Conservation (phyloP, 2,329 filamentous ascomycete species). For the Talaromyces amestolkiae region DNA sequence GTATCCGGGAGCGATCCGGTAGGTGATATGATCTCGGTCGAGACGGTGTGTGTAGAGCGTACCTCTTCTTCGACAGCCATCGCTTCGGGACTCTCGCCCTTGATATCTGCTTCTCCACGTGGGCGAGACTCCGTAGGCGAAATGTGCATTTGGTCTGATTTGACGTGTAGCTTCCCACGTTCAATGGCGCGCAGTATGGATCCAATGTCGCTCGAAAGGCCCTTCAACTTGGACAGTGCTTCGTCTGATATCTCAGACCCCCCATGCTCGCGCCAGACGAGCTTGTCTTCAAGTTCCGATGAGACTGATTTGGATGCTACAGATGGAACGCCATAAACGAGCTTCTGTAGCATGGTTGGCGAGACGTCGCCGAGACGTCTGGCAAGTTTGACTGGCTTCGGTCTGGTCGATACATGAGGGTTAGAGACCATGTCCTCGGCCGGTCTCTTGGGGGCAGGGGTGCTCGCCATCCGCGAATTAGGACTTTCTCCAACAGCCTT, state of each 20-base stretch:
- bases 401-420: constrained; percentile 28
- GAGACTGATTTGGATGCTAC: constrained; percentile 33
- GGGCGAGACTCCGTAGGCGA: constrained; percentile 35
- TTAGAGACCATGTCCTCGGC: constrained; percentile 36
- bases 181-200: constrained; percentile 37
- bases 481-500: constrained; percentile 40
- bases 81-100: constrained; percentile 22
- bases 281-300: constrained; percentile 34
- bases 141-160: constrained; percentile 26
- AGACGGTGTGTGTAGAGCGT: constrained; percentile 16
- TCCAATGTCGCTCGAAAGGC: constrained; percentile 37
- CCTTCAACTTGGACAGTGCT: constrained; percentile 38
- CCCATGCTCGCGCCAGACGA: constrained; percentile 33
- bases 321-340: constrained; percentile 33
- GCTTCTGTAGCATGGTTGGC: constrained; percentile 30
- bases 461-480: constrained; percentile 24
- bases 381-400: constrained; percentile 36
- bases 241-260: constrained; percentile 38
- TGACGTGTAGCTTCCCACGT: constrained; percentile 35
- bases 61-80: constrained; percentile 27
- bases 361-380: constrained; percentile 34
- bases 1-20: constrained; percentile 13
- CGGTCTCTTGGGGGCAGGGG: constrained; percentile 36
- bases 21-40: constrained; percentile 17
- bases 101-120: constrained; percentile 21